Base-by-base conservation (phyloP, 116 monocot genomes). In the Zostera marina region DNA sequence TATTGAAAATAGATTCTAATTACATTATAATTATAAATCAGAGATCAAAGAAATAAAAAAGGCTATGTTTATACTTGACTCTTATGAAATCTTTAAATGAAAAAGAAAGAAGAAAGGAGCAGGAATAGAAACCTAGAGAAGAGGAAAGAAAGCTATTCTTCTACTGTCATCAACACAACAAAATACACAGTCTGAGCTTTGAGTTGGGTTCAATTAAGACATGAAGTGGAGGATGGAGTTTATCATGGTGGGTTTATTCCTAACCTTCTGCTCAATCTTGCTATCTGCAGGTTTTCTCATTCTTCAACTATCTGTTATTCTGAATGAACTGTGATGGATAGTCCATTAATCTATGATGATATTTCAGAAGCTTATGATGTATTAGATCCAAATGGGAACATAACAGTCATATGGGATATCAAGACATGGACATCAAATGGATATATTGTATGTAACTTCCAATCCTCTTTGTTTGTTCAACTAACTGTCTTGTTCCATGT, bases 381-480 rank as follows among this genome's bases (percentile, higher is more conserved):
- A 11, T 54, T 91, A 60, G 91, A 91, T 17, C 91, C 91, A 15
- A 82, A 60, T 14, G 91, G 82, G 22, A 82, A 91, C 66, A 85
- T 85, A 25, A 91, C 91, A 9, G 73, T 85, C n/a, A 81, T 77
- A 72, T 91, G 85, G 91, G 85, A 91, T 71, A 65, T 91, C 14
- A 71, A 85, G 43, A 79, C 81, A 38, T 82, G 91, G 91, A 86
- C 82, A 14, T 69, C 82, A 47, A 86, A 92, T 76, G 91, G 91
- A 44, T 91, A 91, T 73, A 85, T 91, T 61, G 91, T 91, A 49
- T 75, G 85, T 65, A 14, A 45, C 12, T 14, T 45, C n/a, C n/a
- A n/a, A n/a, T n/a, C n/a, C n/a, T 45, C 44, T 11, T 10, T 45
- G 3, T 14, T 45, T 45, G 10, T 45, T 45, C 4, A 32, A 45